A percentile compares a stretch with the other conserved stretches of the same genome.
These are phyloP conservation scores for Raffaelea deltoideospora DNA, from an alignment of 2,329 filamentous ascomycete species.

Conservation along the genomic window DNA sequence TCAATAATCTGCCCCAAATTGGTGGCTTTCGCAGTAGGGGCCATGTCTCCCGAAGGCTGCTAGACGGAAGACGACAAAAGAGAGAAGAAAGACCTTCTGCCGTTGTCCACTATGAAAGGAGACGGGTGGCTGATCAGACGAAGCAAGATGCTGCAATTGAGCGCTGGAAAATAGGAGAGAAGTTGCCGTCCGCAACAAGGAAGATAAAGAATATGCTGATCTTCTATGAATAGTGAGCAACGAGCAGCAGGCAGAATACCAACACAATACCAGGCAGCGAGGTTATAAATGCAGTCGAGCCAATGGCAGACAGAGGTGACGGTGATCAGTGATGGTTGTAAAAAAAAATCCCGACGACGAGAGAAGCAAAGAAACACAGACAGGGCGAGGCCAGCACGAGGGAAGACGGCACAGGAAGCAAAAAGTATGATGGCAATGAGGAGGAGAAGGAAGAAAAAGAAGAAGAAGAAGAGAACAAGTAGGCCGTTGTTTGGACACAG, in stretches of 20 bases:
- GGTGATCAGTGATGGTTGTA: no score
- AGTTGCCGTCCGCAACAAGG: no score
- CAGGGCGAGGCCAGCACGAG: not conserved
- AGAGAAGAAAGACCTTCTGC: not conserved
- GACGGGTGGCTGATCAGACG: no score
- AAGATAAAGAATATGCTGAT: not conserved
- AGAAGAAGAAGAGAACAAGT: not conserved
- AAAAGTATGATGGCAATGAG: not conserved
- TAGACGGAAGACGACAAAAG: not conserved
- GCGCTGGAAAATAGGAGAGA: not conserved
- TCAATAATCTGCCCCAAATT: constrained; percentile 84
- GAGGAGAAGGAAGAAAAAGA: not conserved
- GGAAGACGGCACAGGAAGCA: constrained; percentile 2
- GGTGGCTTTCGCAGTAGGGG: constrained; percentile 32
- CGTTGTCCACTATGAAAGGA: no score
- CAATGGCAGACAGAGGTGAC: no score
- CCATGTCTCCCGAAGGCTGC: constrained; percentile 23
- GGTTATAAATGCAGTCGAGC: no score
- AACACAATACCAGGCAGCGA: no score
- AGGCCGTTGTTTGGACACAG: no score
- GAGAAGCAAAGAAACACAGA: constrained; percentile 1
- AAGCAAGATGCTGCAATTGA: no score
- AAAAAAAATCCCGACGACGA: no score
- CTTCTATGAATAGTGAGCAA: not conserved
- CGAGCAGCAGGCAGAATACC: no score